Percentiles rank a stretch among this genome's conserved stretches.
phyloP scores from a whole-genome alignment of 768 basidiomycete species.

The Pulveroboletus sp. region DNA sequence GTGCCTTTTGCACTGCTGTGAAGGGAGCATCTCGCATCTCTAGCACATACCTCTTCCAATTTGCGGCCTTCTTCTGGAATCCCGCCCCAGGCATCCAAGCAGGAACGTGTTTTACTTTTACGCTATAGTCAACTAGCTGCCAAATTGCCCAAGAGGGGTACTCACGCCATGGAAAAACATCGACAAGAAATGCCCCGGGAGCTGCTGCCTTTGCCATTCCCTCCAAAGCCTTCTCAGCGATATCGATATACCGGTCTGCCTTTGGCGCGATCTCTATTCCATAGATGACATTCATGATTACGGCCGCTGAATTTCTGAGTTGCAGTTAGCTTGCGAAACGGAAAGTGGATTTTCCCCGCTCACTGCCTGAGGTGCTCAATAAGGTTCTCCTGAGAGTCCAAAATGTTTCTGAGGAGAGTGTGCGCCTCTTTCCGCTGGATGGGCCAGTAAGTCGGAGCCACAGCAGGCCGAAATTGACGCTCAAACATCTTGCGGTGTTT shows the following conservation, averaged over 20 bases:
- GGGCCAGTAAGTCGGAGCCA: constrained; percentile 39
- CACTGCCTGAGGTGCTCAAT: constrained; percentile 49
- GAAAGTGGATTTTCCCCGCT: constrained; percentile 11
- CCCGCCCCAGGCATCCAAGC: constrained; percentile 49
- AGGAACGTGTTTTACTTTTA: constrained; percentile 48
- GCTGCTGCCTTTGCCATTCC: constrained; percentile 47
- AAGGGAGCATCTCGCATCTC: constrained; percentile 49
- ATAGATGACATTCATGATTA: constrained; percentile 51
- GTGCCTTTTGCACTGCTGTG: constrained; percentile 31
- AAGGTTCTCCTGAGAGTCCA: constrained; percentile 40
- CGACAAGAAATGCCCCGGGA: constrained; percentile 52
- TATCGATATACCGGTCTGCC: constrained; percentile 44
- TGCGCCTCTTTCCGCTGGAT: constrained; percentile 44
- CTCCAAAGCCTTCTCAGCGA: constrained; percentile 49
- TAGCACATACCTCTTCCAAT: constrained; percentile 44
- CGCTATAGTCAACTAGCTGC: not conserved
- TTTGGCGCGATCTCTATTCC: constrained; percentile 42
- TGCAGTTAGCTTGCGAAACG: not conserved
- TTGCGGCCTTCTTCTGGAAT: constrained; percentile 46
- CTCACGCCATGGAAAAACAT: constrained; percentile 41
- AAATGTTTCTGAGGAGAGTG: constrained; percentile 40
- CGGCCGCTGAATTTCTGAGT: constrained; percentile 44
- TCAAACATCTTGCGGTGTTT: constrained; percentile 51
- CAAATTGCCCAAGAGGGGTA: not conserved
- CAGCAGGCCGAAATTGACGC: constrained; percentile 44